Evolutionary conservation across 148 eudicot species (phyloP).

Genomic region (Selenicereus undatus): DNA sequence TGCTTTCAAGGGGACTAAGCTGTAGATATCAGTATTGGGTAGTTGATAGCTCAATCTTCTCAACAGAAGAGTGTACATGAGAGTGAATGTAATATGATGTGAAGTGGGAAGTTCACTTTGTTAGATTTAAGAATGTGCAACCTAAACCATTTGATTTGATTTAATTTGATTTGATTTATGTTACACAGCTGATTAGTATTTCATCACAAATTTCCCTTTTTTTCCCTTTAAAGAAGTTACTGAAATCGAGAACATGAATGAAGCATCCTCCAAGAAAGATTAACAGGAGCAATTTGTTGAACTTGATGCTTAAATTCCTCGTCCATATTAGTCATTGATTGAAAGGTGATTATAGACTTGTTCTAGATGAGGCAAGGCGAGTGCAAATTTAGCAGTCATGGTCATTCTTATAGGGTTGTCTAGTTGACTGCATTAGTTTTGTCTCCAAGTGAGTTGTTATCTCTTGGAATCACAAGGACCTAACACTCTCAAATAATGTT

Average conservation of each 20-base stretch:
- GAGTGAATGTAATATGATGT: background rate
- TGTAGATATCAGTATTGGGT: background rate
- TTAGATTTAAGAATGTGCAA: background rate
- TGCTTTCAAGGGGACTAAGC: background rate
- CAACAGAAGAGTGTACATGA: background rate
- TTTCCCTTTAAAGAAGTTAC: background rate
- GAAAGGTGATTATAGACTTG: slow-evolving; percentile 4
- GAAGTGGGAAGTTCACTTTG: background rate
- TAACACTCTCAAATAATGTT: background rate
- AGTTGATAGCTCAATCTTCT: background rate
- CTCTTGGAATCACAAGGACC: background rate
- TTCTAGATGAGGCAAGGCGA: background rate
- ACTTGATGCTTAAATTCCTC: background rate
- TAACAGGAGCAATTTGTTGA: background rate
- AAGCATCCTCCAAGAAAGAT: background rate
- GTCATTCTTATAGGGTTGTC: background rate
- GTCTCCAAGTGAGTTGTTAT: background rate
- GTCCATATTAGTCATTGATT: background rate
- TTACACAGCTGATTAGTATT: background rate
- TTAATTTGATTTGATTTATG: background rate
- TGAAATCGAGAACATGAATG: background rate
- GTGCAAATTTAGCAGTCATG: background rate
- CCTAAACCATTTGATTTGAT: background rate
- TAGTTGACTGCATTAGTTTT: background rate
- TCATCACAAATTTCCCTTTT: background rate